These are phyloP conservation scores for Magnolia officinalis DNA, from an alignment of 164 flowering plant genomes.

Conservation along the genomic window DNA sequence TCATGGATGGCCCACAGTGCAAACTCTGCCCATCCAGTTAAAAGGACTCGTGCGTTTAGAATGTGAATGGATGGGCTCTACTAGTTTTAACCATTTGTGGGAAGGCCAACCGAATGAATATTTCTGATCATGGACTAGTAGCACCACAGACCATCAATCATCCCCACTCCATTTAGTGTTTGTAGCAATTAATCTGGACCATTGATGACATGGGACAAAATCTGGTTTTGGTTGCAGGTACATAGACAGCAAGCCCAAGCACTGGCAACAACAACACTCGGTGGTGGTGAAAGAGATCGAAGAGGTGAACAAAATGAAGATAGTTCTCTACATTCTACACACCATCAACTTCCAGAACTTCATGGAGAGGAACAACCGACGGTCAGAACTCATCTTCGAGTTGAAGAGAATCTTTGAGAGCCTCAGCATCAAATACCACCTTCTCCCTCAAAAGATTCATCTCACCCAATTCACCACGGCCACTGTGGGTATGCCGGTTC, in stretches of 20 bases:
- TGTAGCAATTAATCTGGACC: background rate
- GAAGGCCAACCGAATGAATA: background rate
- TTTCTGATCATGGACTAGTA: background rate
- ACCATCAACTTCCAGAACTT: conserved; percentile 54
- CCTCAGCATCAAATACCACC: conserved; percentile 39
- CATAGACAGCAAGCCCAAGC: conserved; percentile 42
- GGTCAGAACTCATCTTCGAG: conserved; percentile 42
- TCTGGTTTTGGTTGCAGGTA: conserved; percentile 27
- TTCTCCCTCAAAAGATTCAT: conserved; percentile 47
- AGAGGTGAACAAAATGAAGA: conserved; percentile 42
- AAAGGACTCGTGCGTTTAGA: background rate
- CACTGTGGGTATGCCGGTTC: background rate
- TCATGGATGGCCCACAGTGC: background rate
- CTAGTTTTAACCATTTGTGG: background rate
- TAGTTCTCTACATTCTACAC: conserved; percentile 35
- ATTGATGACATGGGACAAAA: background rate
- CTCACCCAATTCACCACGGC: conserved; percentile 15
- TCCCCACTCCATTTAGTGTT: background rate
- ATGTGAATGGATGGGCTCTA: background rate
- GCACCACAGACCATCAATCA: background rate
- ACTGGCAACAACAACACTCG: conserved; percentile 39
- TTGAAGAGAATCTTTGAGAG: conserved; percentile 41
- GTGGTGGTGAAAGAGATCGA: conserved; percentile 45
- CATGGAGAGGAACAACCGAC: conserved; percentile 30
- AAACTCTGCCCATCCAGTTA: no score